Percentiles rank a stretch among this genome's conserved stretches.
These are phyloP conservation scores for Leccinellum rugosiceps DNA, from an alignment of 768 basidiomycete species.

Conservation along the genomic window DNA sequence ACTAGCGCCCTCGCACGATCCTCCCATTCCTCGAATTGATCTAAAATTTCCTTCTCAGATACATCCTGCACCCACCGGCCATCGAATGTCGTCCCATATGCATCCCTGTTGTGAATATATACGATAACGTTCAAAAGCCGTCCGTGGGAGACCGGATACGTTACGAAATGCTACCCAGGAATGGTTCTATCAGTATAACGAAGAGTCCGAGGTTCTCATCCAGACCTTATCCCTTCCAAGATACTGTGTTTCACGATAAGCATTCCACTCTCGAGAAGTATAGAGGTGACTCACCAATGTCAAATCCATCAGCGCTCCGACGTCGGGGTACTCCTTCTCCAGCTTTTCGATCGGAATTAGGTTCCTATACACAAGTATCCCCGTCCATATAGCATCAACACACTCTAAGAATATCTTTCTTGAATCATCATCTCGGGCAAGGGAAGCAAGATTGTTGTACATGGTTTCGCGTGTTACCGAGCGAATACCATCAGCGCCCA, in stretches of 20 bases:
- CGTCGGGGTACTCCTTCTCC: constrained; percentile 31
- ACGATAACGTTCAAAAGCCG: constrained; percentile 35
- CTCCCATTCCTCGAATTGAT: constrained; percentile 29
- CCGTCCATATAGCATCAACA: constrained; percentile 38
- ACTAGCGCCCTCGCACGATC: constrained; percentile 5
- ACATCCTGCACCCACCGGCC: constrained; percentile 30
- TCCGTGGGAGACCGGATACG: constrained; percentile 39
- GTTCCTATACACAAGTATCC: constrained; percentile 38
- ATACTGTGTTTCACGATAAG: constrained; percentile 14
- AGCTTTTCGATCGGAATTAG: constrained; percentile 33
- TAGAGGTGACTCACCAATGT: constrained; percentile 12
- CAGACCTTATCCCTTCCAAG: constrained; percentile 21
- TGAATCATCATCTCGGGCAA: background rate
- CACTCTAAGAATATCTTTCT: constrained; percentile 14
- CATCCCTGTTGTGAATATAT: constrained; percentile 23
- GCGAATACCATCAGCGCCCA: constrained; percentile 43
- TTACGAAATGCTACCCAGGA: constrained; percentile 35
- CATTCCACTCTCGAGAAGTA: background rate
- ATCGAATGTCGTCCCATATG: constrained; percentile 31
- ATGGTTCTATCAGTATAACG: background rate
- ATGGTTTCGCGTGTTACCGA: constrained; percentile 33
- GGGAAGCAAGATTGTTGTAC: constrained; percentile 17
- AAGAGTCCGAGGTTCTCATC: background rate
- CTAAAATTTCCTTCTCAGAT: constrained; percentile 31
- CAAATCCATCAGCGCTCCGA: constrained; percentile 21